Percentiles rank a stretch among this genome's conserved stretches.
Conservation (phyloP, 345 rosid species). For the Citrus glauca region DNA sequence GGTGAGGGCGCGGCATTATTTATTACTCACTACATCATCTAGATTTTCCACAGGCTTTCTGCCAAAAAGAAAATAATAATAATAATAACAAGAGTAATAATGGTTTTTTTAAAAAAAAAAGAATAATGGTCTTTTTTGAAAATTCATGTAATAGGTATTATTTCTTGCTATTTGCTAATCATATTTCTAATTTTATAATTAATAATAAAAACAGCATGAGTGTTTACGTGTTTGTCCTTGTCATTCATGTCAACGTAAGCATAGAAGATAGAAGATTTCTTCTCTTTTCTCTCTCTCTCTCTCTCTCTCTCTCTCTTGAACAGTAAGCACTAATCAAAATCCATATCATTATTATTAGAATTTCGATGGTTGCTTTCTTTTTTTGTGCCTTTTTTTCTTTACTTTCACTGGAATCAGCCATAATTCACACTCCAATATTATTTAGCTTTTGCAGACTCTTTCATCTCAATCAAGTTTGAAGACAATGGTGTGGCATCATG, state of each 20-base stretch:
- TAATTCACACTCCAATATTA: not conserved
- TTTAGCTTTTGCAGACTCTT: slow-evolving; percentile 57
- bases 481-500: slow-evolving; percentile 80
- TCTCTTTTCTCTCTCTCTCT: too few species aligned
- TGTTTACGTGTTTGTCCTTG: not conserved
- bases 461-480: slow-evolving; percentile 89
- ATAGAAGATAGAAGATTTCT: too few species aligned
- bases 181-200: not conserved
- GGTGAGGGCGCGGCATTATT: not conserved
- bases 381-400: not conserved
- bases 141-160: not conserved
- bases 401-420: not conserved
- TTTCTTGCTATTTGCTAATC: not conserved
- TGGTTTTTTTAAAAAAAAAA: not conserved
- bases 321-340: not conserved
- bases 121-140: not conserved
- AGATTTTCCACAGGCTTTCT: not conserved
- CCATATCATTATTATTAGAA: not conserved
- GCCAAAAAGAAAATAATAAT: too few species aligned
- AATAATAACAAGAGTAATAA: not conserved
- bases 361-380: not conserved
- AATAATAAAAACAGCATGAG: not conserved
- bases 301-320: too few species aligned
- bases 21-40: not conserved
- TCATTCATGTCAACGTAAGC: not conserved